Conservation (phyloP, 2,329 filamentous ascomycete species). For the Dactylonectria macrodidyma region DNA sequence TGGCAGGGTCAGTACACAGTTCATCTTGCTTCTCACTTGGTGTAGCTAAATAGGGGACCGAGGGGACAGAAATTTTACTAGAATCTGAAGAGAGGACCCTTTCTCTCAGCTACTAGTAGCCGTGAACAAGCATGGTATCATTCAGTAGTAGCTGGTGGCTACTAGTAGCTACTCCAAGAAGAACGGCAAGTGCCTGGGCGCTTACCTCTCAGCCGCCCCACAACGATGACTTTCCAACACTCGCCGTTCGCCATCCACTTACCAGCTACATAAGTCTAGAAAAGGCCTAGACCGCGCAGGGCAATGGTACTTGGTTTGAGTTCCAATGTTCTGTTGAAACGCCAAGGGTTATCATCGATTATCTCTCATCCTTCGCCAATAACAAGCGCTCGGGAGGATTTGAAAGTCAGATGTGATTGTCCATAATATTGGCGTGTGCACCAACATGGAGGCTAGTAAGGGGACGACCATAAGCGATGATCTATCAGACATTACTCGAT, state of each 20-base stretch:
- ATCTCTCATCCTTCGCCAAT: not conserved
- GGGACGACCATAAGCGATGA: not conserved
- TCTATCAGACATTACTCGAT: too few relatives aligned
- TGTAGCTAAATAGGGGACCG: not conserved
- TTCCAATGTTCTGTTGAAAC: too few relatives aligned
- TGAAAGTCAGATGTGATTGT: not conserved
- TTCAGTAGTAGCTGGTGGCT: not conserved
- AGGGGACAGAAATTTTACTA: not conserved
- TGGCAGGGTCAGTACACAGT: too few relatives aligned
- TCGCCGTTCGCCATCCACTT: not conserved
- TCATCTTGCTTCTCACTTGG: too few relatives aligned
- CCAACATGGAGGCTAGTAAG: not conserved
- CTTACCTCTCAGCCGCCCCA: not conserved
- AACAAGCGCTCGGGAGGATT: not conserved
- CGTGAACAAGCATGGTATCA: not conserved
- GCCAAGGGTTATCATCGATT: too few relatives aligned
- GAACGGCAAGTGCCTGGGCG: not conserved
- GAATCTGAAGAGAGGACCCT: not conserved
- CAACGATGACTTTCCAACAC: not conserved
- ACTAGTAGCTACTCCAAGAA: not conserved
- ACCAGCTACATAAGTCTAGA: not conserved
- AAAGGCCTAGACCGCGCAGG: not conserved
- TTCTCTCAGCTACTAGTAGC: not conserved
- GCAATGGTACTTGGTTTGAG: too few relatives aligned
- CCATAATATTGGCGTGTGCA: not conserved